Evolutionary conservation across 768 basidiomycete species (phyloP).

Genomic region (Tephrocybe sp.): DNA sequence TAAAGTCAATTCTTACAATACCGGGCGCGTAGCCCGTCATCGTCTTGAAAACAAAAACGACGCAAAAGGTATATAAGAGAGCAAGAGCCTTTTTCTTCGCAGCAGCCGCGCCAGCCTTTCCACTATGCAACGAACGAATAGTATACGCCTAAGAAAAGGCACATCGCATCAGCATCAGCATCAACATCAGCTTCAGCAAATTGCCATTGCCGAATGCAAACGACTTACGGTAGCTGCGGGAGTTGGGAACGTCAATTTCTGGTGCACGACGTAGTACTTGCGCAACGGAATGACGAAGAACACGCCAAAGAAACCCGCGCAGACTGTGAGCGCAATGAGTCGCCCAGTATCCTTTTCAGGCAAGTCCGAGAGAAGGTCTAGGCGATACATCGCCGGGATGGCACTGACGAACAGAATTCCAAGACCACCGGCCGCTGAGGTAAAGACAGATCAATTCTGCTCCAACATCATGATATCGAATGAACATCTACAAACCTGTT

Average conservation of each 20-base stretch:
- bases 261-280: slow-evolving; percentile 59
- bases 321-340: slow-evolving; percentile 52
- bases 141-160: slow-evolving; percentile 45
- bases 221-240: slow-evolving; percentile 54
- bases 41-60: slow-evolving; percentile 50
- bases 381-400: slow-evolving; percentile 58
- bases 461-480: slow-evolving; percentile 13
- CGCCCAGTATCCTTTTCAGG: slow-evolving; percentile 53
- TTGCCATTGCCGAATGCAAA: background rate
- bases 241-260: slow-evolving; percentile 62
- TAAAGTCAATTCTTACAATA: slow-evolving; percentile 33
- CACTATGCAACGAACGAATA: slow-evolving; percentile 58
- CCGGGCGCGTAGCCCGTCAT: slow-evolving; percentile 58
- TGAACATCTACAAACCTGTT: slow-evolving; percentile 31
- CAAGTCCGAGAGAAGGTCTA: slow-evolving; percentile 40
- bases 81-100: slow-evolving; percentile 56
- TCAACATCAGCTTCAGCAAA: background rate
- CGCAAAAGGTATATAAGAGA: slow-evolving; percentile 43
- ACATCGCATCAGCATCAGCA: background rate
- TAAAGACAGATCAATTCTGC: background rate
- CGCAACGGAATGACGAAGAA: slow-evolving; percentile 67
- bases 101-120: slow-evolving; percentile 42
- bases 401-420: slow-evolving; percentile 60
- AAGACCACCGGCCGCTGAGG: slow-evolving; percentile 49
- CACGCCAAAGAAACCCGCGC: slow-evolving; percentile 57